Conservation (phyloP, 371 early-diverging fungal genomes). For the Circinella umbellata region DNA sequence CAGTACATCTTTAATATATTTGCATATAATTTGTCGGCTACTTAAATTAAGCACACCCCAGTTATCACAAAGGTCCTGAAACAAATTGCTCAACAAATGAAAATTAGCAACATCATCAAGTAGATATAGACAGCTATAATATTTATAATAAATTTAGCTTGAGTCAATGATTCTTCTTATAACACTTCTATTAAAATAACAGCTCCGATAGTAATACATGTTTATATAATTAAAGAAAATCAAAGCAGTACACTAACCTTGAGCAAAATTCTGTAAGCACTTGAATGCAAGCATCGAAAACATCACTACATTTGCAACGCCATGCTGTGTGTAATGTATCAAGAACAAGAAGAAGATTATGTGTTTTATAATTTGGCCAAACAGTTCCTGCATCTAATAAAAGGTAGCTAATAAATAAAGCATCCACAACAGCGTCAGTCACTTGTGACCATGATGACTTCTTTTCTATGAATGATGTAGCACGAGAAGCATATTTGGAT, state of each 20-base stretch:
- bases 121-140: conserved; percentile 10
- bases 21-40: conserved; percentile 22
- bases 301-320: conserved; percentile 22
- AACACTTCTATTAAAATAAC: too few relatives aligned
- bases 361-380: conserved; percentile 18
- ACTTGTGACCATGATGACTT: background rate
- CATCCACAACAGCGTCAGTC: conserved; percentile 11
- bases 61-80: conserved; percentile 23
- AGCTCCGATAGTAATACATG: background rate
- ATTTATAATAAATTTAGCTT: background rate
- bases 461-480: background rate
- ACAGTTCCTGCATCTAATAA: conserved; percentile 28
- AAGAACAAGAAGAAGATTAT: conserved; percentile 10
- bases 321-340: conserved; percentile 19
- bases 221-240: background rate
- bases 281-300: conserved; percentile 28
- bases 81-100: conserved; percentile 3
- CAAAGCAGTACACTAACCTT: conserved; percentile 24
- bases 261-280: conserved; percentile 32
- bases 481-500: background rate
- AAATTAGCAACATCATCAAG: conserved; percentile 6
- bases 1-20: conserved; percentile 10
- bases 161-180: background rate
- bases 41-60: conserved; percentile 28
- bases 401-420: conserved; percentile 29